Percentiles rank a stretch among this genome's conserved stretches.
These are phyloP conservation scores for Cercospora sesami DNA, from an alignment of 2,329 filamentous ascomycete species.

Conservation along the genomic window DNA sequence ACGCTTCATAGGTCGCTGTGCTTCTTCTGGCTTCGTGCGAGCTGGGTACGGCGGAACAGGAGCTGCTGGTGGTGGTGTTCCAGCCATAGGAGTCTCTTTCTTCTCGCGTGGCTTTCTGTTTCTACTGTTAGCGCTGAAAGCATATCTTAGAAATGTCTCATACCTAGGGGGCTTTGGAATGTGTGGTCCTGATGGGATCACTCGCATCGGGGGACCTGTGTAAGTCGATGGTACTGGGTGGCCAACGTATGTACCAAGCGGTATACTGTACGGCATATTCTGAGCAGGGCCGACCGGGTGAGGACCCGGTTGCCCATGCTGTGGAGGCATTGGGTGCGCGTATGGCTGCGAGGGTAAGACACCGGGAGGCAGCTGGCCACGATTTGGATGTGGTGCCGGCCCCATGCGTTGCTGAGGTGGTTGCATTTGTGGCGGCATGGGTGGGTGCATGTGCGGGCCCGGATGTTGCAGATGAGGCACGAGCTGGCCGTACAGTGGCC, in stretches of 20 bases:
- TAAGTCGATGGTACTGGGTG: conserved; percentile 6
- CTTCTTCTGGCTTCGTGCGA: conserved; percentile 23
- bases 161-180: conserved; percentile 8
- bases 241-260: conserved; percentile 15
- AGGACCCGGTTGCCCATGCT: conserved; percentile 9
- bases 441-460: conserved; percentile 5
- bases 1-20: conserved; percentile 15
- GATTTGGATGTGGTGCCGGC: conserved; percentile 11
- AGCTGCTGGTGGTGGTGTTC: conserved; percentile 26
- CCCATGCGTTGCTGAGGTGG: conserved; percentile 15
- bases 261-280: conserved; percentile 21
- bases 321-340: conserved; percentile 18
- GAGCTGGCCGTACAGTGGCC: not conserved
- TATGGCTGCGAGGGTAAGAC: conserved; percentile 24
- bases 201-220: not conserved
- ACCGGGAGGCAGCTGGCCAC: conserved; percentile 15
- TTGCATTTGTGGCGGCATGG: conserved; percentile 3
- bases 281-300: conserved; percentile 21
- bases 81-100: conserved; percentile 20
- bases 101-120: conserved; percentile 19
- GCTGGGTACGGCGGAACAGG: conserved; percentile 28
- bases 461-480: conserved; percentile 8
- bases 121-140: conserved; percentile 6
- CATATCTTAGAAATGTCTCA: not conserved
- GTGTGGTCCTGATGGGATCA: not conserved